Conservation (phyloP, 306 rosid species). For the Alnus rubra region DNA sequence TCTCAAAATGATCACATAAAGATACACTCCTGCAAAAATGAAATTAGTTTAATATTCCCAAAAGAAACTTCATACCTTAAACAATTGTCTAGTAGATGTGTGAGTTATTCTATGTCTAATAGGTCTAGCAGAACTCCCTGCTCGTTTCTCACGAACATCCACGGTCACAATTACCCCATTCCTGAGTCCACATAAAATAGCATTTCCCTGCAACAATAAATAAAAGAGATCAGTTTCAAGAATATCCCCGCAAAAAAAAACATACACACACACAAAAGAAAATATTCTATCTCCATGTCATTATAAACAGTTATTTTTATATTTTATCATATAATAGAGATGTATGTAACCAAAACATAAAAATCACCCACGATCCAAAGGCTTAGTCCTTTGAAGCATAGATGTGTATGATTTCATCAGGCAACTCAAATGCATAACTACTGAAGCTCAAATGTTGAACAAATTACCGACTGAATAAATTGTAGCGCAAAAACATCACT, state of each 20-base stretch:
- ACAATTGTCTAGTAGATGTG: slow-evolving; percentile 43
- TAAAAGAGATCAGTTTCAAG: slow-evolving; percentile 17
- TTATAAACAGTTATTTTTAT: too few species aligned
- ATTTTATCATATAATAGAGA: too few species aligned
- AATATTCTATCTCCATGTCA: too few species aligned
- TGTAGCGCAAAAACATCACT: slow-evolving; percentile 94
- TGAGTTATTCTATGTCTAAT: slow-evolving; percentile 47
- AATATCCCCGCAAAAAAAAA: slow-evolving; percentile 5
- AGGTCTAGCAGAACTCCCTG: slow-evolving; percentile 41
- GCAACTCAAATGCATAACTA: neutral
- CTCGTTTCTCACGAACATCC: slow-evolving; percentile 72
- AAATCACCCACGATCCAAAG: neutral
- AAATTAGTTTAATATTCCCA: neutral
- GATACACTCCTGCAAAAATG: neutral
- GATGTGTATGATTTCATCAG: neutral
- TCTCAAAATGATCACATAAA: slow-evolving; percentile 6
- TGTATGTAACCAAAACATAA: neutral
- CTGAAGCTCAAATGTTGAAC: neutral
- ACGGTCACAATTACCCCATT: slow-evolving; percentile 78
- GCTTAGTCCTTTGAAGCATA: slow-evolving; percentile 14
- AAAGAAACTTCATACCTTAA: slow-evolving; percentile 52
- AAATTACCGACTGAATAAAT: slow-evolving; percentile 68
- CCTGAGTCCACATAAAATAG: slow-evolving; percentile 85
- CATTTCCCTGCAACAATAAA: slow-evolving; percentile 66
- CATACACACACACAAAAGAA: neutral